Conservation (phyloP, 441 rosid species). For the Isatis lusitanica region DNA sequence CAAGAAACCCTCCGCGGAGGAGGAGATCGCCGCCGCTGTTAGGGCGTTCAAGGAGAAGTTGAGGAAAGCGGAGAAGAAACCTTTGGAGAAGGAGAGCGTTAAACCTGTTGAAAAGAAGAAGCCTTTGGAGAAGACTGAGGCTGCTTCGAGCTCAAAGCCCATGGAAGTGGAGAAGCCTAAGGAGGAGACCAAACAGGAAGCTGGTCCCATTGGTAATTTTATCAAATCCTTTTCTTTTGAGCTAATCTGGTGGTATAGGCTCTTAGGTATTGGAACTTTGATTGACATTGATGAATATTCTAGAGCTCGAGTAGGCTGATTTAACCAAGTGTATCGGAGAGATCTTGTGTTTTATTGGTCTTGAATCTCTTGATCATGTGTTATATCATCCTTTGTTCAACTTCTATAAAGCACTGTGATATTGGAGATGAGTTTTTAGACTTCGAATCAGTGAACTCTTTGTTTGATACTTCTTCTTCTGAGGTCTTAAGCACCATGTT, state of each 20-base stretch:
- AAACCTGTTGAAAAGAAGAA: conserved; percentile 30
- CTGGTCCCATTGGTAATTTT: conserved; percentile 38
- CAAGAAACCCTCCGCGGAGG: conserved; percentile 50
- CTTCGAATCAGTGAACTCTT: background rate
- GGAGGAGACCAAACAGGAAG: conserved; percentile 35
- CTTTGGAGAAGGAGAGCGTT: conserved; percentile 25
- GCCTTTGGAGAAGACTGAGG: conserved; percentile 1
- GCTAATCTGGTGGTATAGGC: background rate
- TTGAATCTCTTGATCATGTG: conserved; percentile 9
- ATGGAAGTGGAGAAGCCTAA: conserved; percentile 37
- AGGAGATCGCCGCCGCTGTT: conserved; percentile 55
- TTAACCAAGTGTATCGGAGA: background rate
- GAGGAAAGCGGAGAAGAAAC: conserved; percentile 42
- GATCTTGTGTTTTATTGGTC: background rate
- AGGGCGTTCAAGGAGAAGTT: conserved; percentile 56
- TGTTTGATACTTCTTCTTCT: background rate
- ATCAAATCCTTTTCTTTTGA: background rate
- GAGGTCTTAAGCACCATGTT: background rate
- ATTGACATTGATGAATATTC: conserved; percentile 5
- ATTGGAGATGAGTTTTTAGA: background rate
- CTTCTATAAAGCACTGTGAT: background rate
- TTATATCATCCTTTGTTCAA: background rate
- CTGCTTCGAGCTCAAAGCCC: conserved; percentile 25
- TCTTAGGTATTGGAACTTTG: background rate
- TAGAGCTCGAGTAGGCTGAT: background rate